Evolutionary conservation across 2,329 filamentous ascomycete species (phyloP).

Genomic region (Hymenoscyphus occultus): DNA sequence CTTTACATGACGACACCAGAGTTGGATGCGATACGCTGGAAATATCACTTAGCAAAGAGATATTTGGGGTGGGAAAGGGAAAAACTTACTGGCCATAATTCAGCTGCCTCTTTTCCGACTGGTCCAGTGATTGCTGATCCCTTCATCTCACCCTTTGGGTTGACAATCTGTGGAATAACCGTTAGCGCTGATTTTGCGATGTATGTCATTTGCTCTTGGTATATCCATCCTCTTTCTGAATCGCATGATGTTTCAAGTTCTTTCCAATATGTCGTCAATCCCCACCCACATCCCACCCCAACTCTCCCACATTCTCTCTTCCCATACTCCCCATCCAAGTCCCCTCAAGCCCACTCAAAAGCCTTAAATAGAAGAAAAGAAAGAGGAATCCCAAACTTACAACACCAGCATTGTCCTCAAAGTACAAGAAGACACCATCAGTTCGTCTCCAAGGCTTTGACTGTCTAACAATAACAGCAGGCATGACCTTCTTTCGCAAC

Average conservation of each 20-base stretch:
- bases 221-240: not conserved
- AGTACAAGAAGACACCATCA: conserved; percentile 99
- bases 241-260: not conserved
- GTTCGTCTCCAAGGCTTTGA: conserved; percentile 99
- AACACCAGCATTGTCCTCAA: conserved; percentile 99
- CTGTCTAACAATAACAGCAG: conserved; percentile 97
- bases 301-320: too few species aligned
- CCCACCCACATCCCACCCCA: not conserved
- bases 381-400: conserved; percentile 53
- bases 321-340: not conserved
- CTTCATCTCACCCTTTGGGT: conserved; percentile 99
- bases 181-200: conserved; percentile 38
- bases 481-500: conserved; percentile 99
- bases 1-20: conserved; percentile 99
- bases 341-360: not conserved
- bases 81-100: conserved; percentile 90
- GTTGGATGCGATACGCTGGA: conserved; percentile 97
- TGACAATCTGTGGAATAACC: conserved; percentile 72
- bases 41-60: conserved; percentile 31
- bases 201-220: not conserved
- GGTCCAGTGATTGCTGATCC: conserved; percentile 98
- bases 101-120: conserved; percentile 99
- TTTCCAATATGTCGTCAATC: not conserved
- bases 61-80: conserved; percentile 27
- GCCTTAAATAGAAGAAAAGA: conserved; percentile 1